Conservation (phyloP, 768 basidiomycete genomes). For the Coprinellus aureogranulatus region DNA sequence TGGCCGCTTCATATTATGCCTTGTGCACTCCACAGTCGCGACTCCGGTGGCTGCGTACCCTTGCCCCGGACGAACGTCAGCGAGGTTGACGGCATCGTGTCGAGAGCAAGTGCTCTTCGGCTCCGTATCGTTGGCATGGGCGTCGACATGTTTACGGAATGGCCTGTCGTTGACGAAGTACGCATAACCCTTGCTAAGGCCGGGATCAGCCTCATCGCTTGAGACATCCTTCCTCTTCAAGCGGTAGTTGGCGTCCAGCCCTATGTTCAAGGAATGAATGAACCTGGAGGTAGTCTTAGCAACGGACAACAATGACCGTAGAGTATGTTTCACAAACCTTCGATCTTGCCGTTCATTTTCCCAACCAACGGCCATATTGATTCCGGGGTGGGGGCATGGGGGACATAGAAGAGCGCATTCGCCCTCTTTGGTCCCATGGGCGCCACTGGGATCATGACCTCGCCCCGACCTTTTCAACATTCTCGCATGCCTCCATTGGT, state of each 20-base stretch:
- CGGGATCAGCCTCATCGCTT: neutral
- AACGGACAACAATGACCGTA: too few relatives aligned
- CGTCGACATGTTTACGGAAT: neutral
- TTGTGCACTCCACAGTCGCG: constrained; percentile 25
- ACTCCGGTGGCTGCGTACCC: constrained; percentile 26
- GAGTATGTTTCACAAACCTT: too few relatives aligned
- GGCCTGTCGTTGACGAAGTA: neutral
- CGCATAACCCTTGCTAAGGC: neutral
- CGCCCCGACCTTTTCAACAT: constrained; percentile 22
- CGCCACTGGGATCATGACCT: constrained; percentile 11
- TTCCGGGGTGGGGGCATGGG: constrained; percentile 16
- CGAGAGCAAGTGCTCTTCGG: neutral
- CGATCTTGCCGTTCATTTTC: neutral
- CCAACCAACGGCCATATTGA: too few relatives aligned
- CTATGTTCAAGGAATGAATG: too few relatives aligned
- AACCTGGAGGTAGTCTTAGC: too few relatives aligned
- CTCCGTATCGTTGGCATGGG: neutral
- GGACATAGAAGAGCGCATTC: constrained; percentile 22
- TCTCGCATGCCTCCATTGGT: constrained; percentile 19
- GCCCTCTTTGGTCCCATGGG: constrained; percentile 10
- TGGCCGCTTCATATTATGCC: constrained; percentile 29
- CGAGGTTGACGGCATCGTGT: constrained; percentile 16
- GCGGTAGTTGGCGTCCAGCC: too few relatives aligned
- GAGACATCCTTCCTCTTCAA: neutral
- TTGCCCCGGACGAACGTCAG: constrained; percentile 13